Base-by-base conservation (phyloP, 129 eudicot genomes). In the Escallonia herrerae region DNA sequence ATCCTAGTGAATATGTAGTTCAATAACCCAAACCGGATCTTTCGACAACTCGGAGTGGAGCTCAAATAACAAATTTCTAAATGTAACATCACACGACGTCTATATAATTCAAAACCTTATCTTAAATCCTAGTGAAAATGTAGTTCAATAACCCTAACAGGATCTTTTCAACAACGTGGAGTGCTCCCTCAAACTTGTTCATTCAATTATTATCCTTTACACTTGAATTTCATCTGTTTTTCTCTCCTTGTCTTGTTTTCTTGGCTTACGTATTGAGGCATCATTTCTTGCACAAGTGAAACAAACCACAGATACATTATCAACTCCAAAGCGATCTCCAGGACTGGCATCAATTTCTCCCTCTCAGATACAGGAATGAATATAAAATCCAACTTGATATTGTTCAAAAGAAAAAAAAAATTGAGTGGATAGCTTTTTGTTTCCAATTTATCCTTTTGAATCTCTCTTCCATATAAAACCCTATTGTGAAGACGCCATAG, bases 261-360 rank as follows among this genome's bases (percentile, higher is more conserved):
- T 57, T 57, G 43, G 41, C 60, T 5, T 57, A 39, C 2, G 22
- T 3, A 14, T 58, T 66, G 52, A 68, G 56, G 56, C 43, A 66
- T 60, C 68, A 42, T 58, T 65, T 73, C 55, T 66, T 44, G 60
- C 52, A 49, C 33, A 15, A 60, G 11, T 50, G 45, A 43, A 58
- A 66, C 5, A 56, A 48, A 42, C 76, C 76, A 76, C 81, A 68
- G 41, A 74, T 47, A 22, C 62, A 14, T 75, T 68, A 68, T 75
- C 70, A 63, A 42, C 43, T 53, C 6, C 7, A 70, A 10, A 22
- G 55, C 11, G 6, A 47, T 70, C 67, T 66, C 12, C 12, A 7
- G 11, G 6, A n/a, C 51, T 14, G 45, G 41, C 8, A 42, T 42
- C 50, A 45, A 61, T 41, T 6, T 61, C 49, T 43, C 15, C 9